phyloP scores from a whole-genome alignment of 345 rosid genomes.

The Corchorus capsularis region DNA sequence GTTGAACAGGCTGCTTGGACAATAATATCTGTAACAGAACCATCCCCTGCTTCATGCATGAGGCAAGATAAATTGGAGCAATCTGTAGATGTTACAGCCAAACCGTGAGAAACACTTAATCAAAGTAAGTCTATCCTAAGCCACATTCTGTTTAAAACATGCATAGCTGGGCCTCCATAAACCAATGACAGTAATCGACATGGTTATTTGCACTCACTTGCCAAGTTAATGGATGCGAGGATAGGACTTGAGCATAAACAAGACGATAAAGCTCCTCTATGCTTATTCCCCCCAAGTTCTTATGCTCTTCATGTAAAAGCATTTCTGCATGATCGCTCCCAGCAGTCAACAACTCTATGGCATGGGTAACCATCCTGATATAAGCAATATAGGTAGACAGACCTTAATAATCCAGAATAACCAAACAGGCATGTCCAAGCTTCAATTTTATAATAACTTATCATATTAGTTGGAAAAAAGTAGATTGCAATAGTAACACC shows the following conservation, averaged over 20 bases:
- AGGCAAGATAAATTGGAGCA: constrained; percentile 86
- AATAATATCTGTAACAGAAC: constrained; percentile 72
- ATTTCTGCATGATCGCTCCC: constrained; percentile 72
- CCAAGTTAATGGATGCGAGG: constrained; percentile 92
- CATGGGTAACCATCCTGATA: constrained; percentile 92
- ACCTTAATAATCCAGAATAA: constrained; percentile 8
- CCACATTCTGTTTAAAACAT: background rate
- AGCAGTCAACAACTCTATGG: constrained; percentile 79
- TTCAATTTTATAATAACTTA: constrained; percentile 6
- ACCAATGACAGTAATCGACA: constrained; percentile 17
- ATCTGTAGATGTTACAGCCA: constrained; percentile 51
- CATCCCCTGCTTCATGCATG: constrained; percentile 89
- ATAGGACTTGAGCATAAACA: constrained; percentile 92
- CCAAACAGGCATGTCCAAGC: constrained; percentile 9
- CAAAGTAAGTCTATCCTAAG: background rate
- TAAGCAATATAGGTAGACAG: constrained; percentile 23
- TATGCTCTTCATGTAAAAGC: constrained; percentile 76
- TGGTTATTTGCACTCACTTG: constrained; percentile 61
- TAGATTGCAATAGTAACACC: background rate
- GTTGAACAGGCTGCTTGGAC: constrained; percentile 73
- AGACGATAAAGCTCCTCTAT: constrained; percentile 91
- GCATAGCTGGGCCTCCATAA: background rate
- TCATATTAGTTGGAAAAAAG: background rate
- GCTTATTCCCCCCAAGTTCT: constrained; percentile 73
- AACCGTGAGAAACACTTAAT: background rate